Percentiles rank a stretch among this genome's conserved stretches.
Evolutionary conservation across 2,329 filamentous ascomycete species (phyloP).

Genomic region (Apiospora koreana): DNA sequence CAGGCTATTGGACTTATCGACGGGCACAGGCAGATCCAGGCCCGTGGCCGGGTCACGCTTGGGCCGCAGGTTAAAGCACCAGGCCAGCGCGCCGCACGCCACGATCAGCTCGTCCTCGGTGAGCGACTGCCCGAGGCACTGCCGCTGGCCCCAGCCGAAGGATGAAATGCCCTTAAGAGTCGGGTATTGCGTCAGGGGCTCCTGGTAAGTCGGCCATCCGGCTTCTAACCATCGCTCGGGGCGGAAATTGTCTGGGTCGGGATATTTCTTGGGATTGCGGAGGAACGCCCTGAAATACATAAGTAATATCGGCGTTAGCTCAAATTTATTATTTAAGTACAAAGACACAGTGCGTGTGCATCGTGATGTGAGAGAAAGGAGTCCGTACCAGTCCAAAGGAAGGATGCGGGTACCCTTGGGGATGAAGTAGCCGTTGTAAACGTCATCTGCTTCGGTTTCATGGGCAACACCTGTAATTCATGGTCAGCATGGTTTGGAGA

Average conservation of each 20-base stretch:
- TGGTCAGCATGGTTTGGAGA: conserved; percentile 13
- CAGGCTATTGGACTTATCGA: conserved; percentile 53
- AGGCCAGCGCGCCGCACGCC: conserved; percentile 49
- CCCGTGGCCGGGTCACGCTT: conserved; percentile 46
- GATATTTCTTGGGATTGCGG: conserved; percentile 51
- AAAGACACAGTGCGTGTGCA: too few relatives aligned
- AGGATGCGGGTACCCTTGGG: conserved; percentile 47
- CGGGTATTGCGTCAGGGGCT: conserved; percentile 50
- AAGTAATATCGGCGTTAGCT: background rate
- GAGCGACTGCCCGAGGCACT: conserved; percentile 37
- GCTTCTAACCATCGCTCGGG: conserved; percentile 55
- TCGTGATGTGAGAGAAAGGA: background rate
- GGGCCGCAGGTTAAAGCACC: conserved; percentile 40
- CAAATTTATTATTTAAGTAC: too few relatives aligned
- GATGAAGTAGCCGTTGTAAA: conserved; percentile 50
- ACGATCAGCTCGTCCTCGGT: conserved; percentile 49
- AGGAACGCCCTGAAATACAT: conserved; percentile 45
- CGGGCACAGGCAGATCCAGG: conserved; percentile 40
- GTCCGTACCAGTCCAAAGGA: conserved; percentile 39
- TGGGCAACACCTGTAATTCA: conserved; percentile 45
- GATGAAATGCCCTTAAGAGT: conserved; percentile 54
- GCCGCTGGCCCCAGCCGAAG: conserved; percentile 56
- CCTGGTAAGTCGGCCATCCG: conserved; percentile 51
- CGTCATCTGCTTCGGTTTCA: conserved; percentile 50
- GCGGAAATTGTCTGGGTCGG: conserved; percentile 50